phyloP scores from a whole-genome alignment of 2,329 filamentous ascomycete species.

The Cladosporium colombiae region DNA sequence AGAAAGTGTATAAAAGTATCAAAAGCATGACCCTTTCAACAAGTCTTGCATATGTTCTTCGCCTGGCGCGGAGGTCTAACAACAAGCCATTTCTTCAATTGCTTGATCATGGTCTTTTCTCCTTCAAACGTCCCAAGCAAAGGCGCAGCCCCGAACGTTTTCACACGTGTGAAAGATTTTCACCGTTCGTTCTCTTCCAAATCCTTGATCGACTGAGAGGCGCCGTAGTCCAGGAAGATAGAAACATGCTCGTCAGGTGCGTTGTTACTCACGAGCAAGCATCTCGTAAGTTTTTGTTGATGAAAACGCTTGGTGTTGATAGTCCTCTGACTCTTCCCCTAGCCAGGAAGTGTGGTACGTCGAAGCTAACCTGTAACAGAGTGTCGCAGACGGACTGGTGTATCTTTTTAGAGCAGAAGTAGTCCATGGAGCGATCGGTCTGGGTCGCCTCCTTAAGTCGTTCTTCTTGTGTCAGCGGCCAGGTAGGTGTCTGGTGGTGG shows the following conservation, averaged over 20 bases:
- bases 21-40: not conserved
- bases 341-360: not conserved
- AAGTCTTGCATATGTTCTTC: not conserved
- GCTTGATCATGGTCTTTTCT: not conserved
- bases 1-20: not conserved
- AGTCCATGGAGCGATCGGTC: too few species aligned
- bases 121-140: not conserved
- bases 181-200: too few species aligned
- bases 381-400: not conserved
- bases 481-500: not conserved
- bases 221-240: too few species aligned
- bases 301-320: too few species aligned
- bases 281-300: too few species aligned
- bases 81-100: not conserved
- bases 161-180: not conserved
- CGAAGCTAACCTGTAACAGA: not conserved
- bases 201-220: too few species aligned
- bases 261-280: too few species aligned
- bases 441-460: too few species aligned
- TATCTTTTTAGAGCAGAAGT: too few species aligned
- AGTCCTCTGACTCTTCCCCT: too few species aligned
- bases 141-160: not conserved
- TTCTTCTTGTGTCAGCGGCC: not conserved
- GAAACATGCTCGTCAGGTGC: too few species aligned
- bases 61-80: not conserved